A percentile compares a stretch with the other conserved stretches of the same genome.
These are phyloP conservation scores for Rhizopus stolonifer DNA, from an alignment of 371 early-diverging fungal genomes.

Conservation along the genomic window DNA sequence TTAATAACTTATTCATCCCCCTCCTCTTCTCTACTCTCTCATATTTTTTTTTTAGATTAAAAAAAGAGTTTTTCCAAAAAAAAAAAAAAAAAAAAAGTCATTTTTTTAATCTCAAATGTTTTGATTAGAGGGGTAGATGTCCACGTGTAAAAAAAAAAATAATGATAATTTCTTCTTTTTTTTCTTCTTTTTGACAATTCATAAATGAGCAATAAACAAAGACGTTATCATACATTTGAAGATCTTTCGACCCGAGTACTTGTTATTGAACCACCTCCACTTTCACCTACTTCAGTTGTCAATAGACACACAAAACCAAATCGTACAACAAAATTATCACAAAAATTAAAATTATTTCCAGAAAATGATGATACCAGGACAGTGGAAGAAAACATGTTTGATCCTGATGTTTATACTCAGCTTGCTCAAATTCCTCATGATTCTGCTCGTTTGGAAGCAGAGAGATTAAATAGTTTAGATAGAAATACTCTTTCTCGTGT, in stretches of 20 bases:
- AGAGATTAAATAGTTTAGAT: slow-evolving; percentile 33
- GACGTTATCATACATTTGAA: not conserved
- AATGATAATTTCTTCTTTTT: not conserved
- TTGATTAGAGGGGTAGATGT: too few relatives aligned
- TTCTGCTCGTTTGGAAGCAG: slow-evolving; percentile 30
- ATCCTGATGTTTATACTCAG: slow-evolving; percentile 38
- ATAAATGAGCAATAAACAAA: not conserved
- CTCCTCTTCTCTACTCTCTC: not conserved
- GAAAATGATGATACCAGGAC: slow-evolving; percentile 63
- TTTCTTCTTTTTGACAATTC: not conserved
- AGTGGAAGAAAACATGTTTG: slow-evolving; percentile 14
- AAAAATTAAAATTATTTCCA: slow-evolving; percentile 88
- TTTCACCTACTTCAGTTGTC: not conserved
- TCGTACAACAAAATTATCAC: slow-evolving; percentile 85
- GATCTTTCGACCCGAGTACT: not conserved
- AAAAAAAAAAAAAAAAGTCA: too few relatives aligned
- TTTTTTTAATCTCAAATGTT: too few relatives aligned
- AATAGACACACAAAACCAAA: slow-evolving; percentile 39
- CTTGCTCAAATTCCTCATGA: slow-evolving; percentile 41
- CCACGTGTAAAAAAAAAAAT: not conserved
- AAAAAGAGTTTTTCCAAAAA: not conserved
- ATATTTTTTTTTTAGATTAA: not conserved
- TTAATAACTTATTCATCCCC: slow-evolving; percentile 9
- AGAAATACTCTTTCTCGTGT: slow-evolving; percentile 56
- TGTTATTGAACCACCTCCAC: not conserved